Base-by-base conservation (phyloP, 495 filamentous ascomycete genomes). In the Venustampulla echinocandica region DNA sequence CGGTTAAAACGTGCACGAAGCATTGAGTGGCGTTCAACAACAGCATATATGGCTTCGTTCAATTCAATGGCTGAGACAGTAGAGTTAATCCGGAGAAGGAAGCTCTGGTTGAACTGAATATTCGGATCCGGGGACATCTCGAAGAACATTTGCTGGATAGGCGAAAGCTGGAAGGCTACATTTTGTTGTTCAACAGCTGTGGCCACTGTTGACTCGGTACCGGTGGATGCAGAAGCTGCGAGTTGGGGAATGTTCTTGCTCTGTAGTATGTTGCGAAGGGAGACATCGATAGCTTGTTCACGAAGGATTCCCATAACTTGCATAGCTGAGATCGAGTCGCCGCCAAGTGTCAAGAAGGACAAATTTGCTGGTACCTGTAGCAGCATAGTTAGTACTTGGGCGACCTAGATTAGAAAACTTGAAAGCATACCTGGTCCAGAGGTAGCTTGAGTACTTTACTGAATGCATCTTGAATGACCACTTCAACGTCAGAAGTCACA, bases 91-190 rank as follows among this genome's bases (percentile, higher is more conserved):
- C 74, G 70, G 3, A 84, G 67, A 0, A 84, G 59, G 30, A 85
- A 66, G 38, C 82, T 82, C 53, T 84, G 81, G 55, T 87, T 85
- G 58, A 85, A 87, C 44, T 83, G 75, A 15, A 78, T 79, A 52
- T 74, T 69, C 0, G 69, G 71, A n/a, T 79, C 69, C 23, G 64
- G 58, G 0, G 65, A 63, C 19, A 69, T 58, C 36, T 79, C 68
- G 46, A 84, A 85, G 58, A 84, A 85, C 11, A 86, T 63, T 15
- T 71, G 68, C 56, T 87, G 82, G 60, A 87, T 85, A 0, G 83
- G 83, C 0, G 82, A 79, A 4, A 87, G 69, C 6, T 73, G 71
- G 50, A 85, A 87, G 24, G 62, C 61, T 36, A 75, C 68, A 20
- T 69, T 61, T 1, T 66, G 47, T 10, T 35, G 11, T 35, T 35